Base-by-base conservation (phyloP, 2,329 filamentous ascomycete genomes). In the Elsinoe ampelina region DNA sequence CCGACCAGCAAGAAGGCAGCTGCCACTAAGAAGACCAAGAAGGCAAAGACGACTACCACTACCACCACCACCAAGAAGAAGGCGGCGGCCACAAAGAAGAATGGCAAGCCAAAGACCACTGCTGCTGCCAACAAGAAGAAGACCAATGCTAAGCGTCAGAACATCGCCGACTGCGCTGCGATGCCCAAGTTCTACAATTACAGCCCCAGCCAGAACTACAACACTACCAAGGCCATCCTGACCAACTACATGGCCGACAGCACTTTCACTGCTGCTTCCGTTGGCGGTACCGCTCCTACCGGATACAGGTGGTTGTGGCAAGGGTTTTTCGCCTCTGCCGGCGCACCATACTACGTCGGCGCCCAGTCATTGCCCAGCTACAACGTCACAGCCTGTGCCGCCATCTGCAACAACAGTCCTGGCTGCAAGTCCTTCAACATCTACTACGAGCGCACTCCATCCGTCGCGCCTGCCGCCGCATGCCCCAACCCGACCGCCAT, bases 401-500 rank as follows among this genome's bases (percentile, higher is more conserved):
- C 45, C 11, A 52, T 56, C 52, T 62, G 61, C 36, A 54, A 61
- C 41, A 50, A 39, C 11, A 59, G 36, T n/a, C 35, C 41, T 19
- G 58, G 58, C 32, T 63, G 60, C 36, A 57, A 52, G 8, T 56
- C 47, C 6, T 61, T 62, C 47, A 61, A 62, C 55, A 59, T 61
- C 19, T 61, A 58, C 30, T 61, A 60, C 13, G 60, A 63, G 30
- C 51, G 61, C 5, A 57, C 60, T 7, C 61, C 62, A 3, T 38
- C 32, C 12, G 47, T 48, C 57, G 58, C 58, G 13, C 60, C 59
- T 5, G 62, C 58, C 8, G 38, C 30, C 48, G 39, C 3, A 63
- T 68, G 60, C 65, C 66, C 8, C 54, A 67, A 42, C 62, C 63
- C 13, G 64, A 67, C 58, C 55, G 57, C 5, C 59, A 12, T 55